Base-by-base conservation (phyloP, 2,329 filamentous ascomycete genomes). In the Proliferodiscus dingleyae region DNA sequence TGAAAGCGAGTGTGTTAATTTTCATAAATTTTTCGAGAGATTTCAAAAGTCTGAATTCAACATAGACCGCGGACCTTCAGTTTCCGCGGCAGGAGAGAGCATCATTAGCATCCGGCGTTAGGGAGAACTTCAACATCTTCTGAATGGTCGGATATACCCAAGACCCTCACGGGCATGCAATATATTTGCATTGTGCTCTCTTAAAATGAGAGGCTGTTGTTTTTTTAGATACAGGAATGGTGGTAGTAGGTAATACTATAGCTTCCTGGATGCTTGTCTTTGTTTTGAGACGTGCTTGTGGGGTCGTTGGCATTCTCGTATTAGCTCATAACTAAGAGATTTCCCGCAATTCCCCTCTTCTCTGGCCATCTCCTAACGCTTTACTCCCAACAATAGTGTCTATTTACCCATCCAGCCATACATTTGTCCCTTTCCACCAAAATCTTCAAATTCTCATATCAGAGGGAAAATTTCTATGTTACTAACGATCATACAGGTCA, bases 91-190 rank as follows among this genome's bases (percentile, higher is more conserved):
- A 46, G 51, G 47, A 54, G 54, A 55, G 55, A 56, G 58, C 57
- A 60, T 59, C 47, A 61, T 56, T 50, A 26, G 53, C 52, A 61
- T 61, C 53, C 51, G 61, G 61, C 61, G 61, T 64, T 63, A 50
- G 46, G 61, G 61, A 62, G 60, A 64, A 64, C 52, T 64, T 64
- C 62, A 64, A 64, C 61, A 62, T 56, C 54, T 64, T 62, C 59
- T 60, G 50, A 54, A 46, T 32, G 51, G 56, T 53, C 51, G 46
- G 57, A 56, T 53, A 42, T 28, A 40, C 32, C 34, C 34, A 16
- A n/a, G 18, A 18, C 15, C 34, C 34, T 21, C 19, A 18, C 21
- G 6, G 37, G 24, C 37, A 32, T 45, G 13, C 36, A 30, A 26
- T 15, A 33, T 26, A 5, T 15, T 39, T 39, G 24, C 22, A 32